Base-by-base conservation (phyloP, 768 basidiomycete genomes). In the Leccinum obscurum region DNA sequence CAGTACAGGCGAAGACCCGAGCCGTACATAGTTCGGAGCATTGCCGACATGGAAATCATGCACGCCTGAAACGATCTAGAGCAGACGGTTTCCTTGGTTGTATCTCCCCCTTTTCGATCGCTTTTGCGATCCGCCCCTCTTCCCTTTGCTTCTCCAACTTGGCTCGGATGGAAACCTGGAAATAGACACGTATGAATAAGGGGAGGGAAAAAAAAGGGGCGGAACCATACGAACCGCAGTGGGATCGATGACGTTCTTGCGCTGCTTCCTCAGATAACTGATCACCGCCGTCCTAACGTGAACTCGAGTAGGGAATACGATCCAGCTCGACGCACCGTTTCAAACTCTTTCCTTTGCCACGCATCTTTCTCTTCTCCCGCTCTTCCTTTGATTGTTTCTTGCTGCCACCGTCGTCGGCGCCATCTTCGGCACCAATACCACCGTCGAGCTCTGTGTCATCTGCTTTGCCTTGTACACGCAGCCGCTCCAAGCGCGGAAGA, bases 211-310 rank as follows among this genome's bases (percentile, higher is more conserved):
- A 66, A 30, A 34, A 30, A 28, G 15, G 26, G 4, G 17, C 9
- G 13, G 7, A 6, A 44, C 15, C 9, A 30, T 14, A 77, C 83
- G 57, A 57, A 92, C 90, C 24, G 83, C 81, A 24, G 83, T 81
- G 24, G 93, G 92, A 71, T 98, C 95, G 62, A 98, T 85, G 52
- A 98, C 92, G 68, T 98, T 97, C 80, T 95, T 94, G 72, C 93
- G 85, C 75, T 96, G 91, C 78, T 95, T 97, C 68, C 92, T 83
- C 62, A 97, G 73, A 72, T 86, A 90, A 51, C 83, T 85, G 54
- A 28, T 54, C 28, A 28, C 7, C 37, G 15, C 20, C 39, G 14
- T 6, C 34, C 15, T 11, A 24, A 35, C n/a, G 32, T 44, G 10
- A 68, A 3, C 24, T 6, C 39, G 8, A n/a, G n/a, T 4, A 24